Conservation (phyloP, 2,329 filamentous ascomycete genomes). For the Penicillium sp. region DNA sequence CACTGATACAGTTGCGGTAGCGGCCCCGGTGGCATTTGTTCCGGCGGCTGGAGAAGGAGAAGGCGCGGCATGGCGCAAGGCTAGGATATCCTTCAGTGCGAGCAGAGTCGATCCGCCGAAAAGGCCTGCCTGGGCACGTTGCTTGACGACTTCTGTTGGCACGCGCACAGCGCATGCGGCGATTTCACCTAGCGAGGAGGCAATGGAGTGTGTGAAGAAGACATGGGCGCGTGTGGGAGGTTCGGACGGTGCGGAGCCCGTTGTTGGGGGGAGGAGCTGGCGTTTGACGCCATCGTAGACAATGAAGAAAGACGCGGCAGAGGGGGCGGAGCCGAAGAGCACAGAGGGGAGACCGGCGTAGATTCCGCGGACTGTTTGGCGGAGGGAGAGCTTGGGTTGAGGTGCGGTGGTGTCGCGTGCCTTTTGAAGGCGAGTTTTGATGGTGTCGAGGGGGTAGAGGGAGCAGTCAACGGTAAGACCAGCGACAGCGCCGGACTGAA, state of each 20-base stretch:
- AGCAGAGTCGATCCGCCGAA: slow-evolving; percentile 67
- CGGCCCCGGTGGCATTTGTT: slow-evolving; percentile 1
- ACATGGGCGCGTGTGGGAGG: slow-evolving; percentile 33
- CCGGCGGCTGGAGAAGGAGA: neutral
- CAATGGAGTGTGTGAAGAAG: slow-evolving; percentile 69
- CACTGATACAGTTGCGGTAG: slow-evolving; percentile 29
- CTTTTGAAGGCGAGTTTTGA: slow-evolving; percentile 90
- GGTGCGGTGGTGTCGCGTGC: slow-evolving; percentile 58
- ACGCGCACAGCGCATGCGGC: slow-evolving; percentile 90
- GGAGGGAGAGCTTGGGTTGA: slow-evolving; percentile 58
- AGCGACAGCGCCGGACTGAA: slow-evolving; percentile 80
- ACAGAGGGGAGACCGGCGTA: slow-evolving; percentile 91
- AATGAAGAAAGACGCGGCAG: slow-evolving; percentile 95
- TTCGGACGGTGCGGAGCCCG: slow-evolving; percentile 17
- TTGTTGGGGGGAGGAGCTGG: slow-evolving; percentile 41
- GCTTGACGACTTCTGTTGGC: slow-evolving; percentile 95
- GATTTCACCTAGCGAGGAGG: slow-evolving; percentile 82
- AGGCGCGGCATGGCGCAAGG: slow-evolving; percentile 41
- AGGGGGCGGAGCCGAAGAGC: slow-evolving; percentile 85
- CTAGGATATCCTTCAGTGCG: slow-evolving; percentile 69
- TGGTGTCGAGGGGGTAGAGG: slow-evolving; percentile 95
- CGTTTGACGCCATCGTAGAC: slow-evolving; percentile 79
- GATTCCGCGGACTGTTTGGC: slow-evolving; percentile 85
- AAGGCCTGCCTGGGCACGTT: slow-evolving; percentile 85
- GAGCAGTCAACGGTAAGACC: slow-evolving; percentile 96